Evolutionary conservation across 306 rosid genomes (phyloP), one percentile per base, ranked within the genome.

Genomic region (Dryas alaskensis): DNA sequence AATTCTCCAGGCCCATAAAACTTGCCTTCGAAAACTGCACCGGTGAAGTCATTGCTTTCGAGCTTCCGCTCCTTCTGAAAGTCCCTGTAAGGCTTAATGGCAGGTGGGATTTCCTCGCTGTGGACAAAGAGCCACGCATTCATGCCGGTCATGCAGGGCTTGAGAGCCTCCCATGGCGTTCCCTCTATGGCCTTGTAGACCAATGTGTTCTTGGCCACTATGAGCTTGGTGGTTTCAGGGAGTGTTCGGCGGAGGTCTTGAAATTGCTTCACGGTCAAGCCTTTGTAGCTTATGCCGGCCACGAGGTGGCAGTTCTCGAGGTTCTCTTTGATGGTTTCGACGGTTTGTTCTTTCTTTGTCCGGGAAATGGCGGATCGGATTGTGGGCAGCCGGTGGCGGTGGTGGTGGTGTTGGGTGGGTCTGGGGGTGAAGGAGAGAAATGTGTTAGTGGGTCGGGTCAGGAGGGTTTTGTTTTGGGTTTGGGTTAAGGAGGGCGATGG

Each of bases 101-200:
- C 95, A 0, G 91, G 61, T 1, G 97, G 98, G 13, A 94, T 91
- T 71, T 94, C 98, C 80, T 94, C 97, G 4, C 88, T 79, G 76
- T 91, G 98, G n/a, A 94, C 92, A 40, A 94, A 94, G 17, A 94
- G 82, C 98, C 98, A 93, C 8, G 82, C 94, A 40, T 94, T 94
- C 98, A 93, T 93, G 2, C 98, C 98, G 65, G 71, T 94, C 98
- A 94, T 91, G 60, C 98, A 94, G 7, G 98, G 98, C 50, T 87
- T 89, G 44, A 94, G 71, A 0, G 79, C 84, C 74, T 89, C 97
- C 94, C 96, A 91, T 4, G 74, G 67, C 0, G 98, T 94, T 0
- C 98, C 98, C 47, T 94, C 97, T 2, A 91, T 37, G 11, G 98
- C 97, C 48, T 91, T 94, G 78, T 60, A 86, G 1, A 94, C 98